Base-by-base conservation (phyloP, 495 filamentous ascomycete species). In the Penicillium riverlandense region DNA sequence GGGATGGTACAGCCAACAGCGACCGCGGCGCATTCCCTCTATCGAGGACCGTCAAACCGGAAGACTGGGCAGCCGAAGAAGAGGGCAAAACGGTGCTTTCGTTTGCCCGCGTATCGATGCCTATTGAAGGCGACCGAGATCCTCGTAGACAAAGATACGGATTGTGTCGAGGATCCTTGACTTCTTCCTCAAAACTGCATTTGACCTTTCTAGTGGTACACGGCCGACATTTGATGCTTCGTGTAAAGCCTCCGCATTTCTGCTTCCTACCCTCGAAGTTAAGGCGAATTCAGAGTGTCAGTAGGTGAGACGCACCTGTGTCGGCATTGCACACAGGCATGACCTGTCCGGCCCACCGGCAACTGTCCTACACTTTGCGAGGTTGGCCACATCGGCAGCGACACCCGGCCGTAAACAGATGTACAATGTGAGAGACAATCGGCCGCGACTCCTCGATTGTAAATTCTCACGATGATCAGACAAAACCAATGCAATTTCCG, bases 161-260 rank as follows among this genome's bases (percentile, higher is more conserved):
- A 6, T 43, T 12, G 31, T 35, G 22, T 29, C 22, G 22, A 3
- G 22, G 22, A 22, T 22, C 22, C 22, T 43, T 43, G 32, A 43
- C 32, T 27, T 43, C 41, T 11, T 43, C 41, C 10, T 43, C 32
- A 16, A 43, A 43, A 22, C 41, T 43, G 13, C 41, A 43, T 29
- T 43, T 43, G 15, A 43, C 41, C 29, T 43, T 43, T 9, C 41
- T 33, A 36, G 7, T 35, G 4, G 41, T 36, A n/a, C 41, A 43
- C 29, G 41, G 41, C 22, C 41, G 41, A 29, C 41, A 43, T 11
- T 43, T 43, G 13, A 43, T 35, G 14, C 41, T 29, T 14, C 37
- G 32, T 7, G 41, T 43, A 9, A 43, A 36, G 9, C 41, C 41
- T 22, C 41, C 41, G 13, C 41, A 43, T 12, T 43, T 43, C 11